Evolutionary conservation across 139 green algal species (phyloP).

Genomic region (Haematococcus lacustris): DNA sequence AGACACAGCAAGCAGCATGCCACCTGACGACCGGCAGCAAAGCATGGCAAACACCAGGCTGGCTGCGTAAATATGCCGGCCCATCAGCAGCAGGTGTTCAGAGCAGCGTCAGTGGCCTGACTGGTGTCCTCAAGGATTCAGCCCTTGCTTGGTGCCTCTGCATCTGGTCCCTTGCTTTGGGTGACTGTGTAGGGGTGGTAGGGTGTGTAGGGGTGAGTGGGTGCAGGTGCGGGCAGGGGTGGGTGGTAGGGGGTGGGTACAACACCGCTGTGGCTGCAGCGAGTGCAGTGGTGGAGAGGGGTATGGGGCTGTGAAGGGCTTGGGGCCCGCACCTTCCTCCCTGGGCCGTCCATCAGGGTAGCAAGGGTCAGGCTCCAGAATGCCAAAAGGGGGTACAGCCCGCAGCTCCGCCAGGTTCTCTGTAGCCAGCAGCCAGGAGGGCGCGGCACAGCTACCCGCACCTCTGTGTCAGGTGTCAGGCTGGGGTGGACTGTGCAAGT

Average conservation of each 20-base stretch:
- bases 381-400: constrained; percentile 65
- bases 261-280: no score
- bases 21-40: no score
- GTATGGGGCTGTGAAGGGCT: neutral
- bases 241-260: no score
- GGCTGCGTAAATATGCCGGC: neutral
- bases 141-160: no score
- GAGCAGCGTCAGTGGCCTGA: neutral
- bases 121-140: neutral
- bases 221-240: neutral
- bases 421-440: constrained; percentile 25
- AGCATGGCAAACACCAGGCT: no score
- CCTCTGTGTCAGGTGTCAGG: no score
- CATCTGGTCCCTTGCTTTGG: no score
- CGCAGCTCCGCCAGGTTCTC: constrained; percentile 33
- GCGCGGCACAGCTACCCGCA: no score
- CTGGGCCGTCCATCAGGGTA: constrained; percentile 42
- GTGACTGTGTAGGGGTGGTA: neutral
- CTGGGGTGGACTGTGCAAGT: no score
- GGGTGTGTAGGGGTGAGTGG: neutral
- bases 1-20: no score
- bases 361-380: constrained; percentile 47
- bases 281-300: neutral
- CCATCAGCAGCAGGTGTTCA: neutral
- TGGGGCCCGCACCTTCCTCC: constrained; percentile 36